Evolutionary conservation across 139 green algal species (phyloP).

Genomic region (Protoeuglena noctilucae): DNA sequence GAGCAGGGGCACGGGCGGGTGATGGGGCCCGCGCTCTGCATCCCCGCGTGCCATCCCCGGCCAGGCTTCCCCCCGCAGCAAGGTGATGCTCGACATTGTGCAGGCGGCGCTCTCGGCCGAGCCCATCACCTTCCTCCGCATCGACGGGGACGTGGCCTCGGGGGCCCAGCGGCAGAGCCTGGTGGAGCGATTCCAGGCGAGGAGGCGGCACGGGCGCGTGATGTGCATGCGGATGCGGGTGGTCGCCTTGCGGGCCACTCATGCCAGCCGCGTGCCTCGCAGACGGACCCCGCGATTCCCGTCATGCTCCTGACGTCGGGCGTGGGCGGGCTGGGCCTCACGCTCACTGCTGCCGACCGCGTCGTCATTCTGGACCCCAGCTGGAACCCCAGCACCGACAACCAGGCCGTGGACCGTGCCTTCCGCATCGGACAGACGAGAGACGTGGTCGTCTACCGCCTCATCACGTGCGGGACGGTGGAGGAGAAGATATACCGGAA

Average conservation of each 20-base stretch:
- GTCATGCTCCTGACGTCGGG: constrained; percentile 81
- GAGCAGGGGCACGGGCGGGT: too few species aligned
- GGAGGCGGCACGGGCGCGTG: too few species aligned
- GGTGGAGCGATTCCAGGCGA: constrained; percentile 13
- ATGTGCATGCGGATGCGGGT: too few species aligned
- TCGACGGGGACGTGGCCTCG: constrained; percentile 60
- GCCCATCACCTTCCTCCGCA: constrained; percentile 39
- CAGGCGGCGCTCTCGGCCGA: constrained; percentile 22
- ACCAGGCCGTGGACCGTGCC: constrained; percentile 63
- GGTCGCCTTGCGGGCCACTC: too few species aligned
- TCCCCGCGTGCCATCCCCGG: background rate
- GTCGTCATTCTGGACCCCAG: constrained; percentile 70
- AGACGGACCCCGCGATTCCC: constrained; percentile 29
- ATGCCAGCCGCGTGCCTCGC: too few species aligned
- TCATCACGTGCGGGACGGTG: constrained; percentile 74
- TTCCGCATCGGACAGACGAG: constrained; percentile 57
- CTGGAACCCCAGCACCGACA: constrained; percentile 41
- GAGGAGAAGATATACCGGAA: constrained; percentile 84
- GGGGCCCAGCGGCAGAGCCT: constrained; percentile 29
- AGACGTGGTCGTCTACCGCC: constrained; percentile 58
- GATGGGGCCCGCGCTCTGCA: constrained; percentile 20
- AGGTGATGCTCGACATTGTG: constrained; percentile 67
- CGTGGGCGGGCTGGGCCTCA: constrained; percentile 85
- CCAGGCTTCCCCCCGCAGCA: too few species aligned
- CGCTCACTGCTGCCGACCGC: constrained; percentile 75